phyloP scores from a whole-genome alignment of 2,329 filamentous ascomycete species.

The Canariomyces notabilis region DNA sequence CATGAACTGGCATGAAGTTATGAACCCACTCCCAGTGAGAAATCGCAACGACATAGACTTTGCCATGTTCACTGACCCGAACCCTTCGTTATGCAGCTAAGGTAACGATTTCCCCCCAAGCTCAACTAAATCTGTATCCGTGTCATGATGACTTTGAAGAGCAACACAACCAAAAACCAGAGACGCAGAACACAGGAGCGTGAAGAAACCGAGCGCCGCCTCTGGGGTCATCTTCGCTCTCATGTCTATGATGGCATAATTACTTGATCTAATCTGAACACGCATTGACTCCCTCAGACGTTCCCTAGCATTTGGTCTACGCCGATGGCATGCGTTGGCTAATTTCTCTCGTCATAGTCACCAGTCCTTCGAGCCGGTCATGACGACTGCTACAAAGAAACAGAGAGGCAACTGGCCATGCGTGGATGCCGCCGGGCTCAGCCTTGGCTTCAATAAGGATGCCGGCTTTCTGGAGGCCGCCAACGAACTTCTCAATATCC shows the following conservation, averaged over 20 bases:
- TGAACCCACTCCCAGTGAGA: too few species aligned
- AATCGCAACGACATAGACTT: too few species aligned
- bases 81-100: too few species aligned
- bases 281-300: constrained; percentile 7
- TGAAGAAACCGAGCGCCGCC: constrained; percentile 46
- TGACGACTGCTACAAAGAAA: constrained; percentile 48
- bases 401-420: constrained; percentile 71
- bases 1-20: too few species aligned
- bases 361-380: constrained; percentile 49
- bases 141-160: constrained; percentile 24
- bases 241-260: constrained; percentile 40
- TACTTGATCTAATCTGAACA: constrained; percentile 65
- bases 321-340: constrained; percentile 26
- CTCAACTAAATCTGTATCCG: neutral
- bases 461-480: constrained; percentile 48
- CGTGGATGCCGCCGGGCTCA: constrained; percentile 67
- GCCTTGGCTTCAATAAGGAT: constrained; percentile 53
- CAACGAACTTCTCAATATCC: constrained; percentile 59
- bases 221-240: constrained; percentile 44
- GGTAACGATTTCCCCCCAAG: too few species aligned
- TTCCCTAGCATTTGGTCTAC: neutral
- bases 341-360: constrained; percentile 36
- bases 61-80: too few species aligned
- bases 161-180: constrained; percentile 27
- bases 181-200: constrained; percentile 32